Evolutionary conservation across 2,329 filamentous ascomycete species (phyloP).

Genomic region (Elsinoe batatas): DNA sequence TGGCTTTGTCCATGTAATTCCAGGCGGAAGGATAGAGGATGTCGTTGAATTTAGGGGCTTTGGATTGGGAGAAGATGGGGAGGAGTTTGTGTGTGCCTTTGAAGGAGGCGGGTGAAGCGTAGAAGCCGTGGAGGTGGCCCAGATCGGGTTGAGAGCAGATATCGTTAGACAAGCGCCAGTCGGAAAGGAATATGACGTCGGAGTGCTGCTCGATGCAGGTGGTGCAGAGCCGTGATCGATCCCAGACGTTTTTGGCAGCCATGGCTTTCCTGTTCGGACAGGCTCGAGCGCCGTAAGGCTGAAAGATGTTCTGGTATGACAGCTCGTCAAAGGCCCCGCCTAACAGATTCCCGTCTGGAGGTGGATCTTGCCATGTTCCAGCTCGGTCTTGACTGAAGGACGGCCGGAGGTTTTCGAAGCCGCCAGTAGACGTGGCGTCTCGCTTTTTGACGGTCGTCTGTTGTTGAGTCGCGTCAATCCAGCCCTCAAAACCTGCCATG

Average conservation of each 20-base stretch:
- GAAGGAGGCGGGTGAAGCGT: slow-evolving; percentile 53
- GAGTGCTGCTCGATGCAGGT: slow-evolving; percentile 56
- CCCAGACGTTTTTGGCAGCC: slow-evolving; percentile 51
- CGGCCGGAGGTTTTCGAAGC: background rate
- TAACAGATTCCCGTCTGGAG: slow-evolving; percentile 19
- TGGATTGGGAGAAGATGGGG: slow-evolving; percentile 67
- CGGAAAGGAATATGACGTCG: slow-evolving; percentile 52
- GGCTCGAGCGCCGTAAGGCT: slow-evolving; percentile 36
- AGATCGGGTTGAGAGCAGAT: slow-evolving; percentile 71
- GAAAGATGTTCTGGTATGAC: slow-evolving; percentile 31
- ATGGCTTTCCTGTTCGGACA: slow-evolving; percentile 55
- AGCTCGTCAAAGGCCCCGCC: slow-evolving; percentile 23
- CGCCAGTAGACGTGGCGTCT: background rate
- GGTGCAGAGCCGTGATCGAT: slow-evolving; percentile 54
- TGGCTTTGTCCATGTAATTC: slow-evolving; percentile 51
- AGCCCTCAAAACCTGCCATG: background rate
- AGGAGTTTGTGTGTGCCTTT: slow-evolving; percentile 55
- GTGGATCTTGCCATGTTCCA: slow-evolving; percentile 30
- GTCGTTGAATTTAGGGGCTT: slow-evolving; percentile 62
- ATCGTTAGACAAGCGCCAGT: slow-evolving; percentile 56
- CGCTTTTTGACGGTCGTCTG: no score
- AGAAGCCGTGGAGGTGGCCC: slow-evolving; percentile 62
- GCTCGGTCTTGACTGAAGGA: slow-evolving; percentile 31
- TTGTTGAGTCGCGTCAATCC: no score
- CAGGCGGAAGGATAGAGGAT: slow-evolving; percentile 61